Conservation (phyloP, 768 basidiomycete species). For the Auriscalpium vulgare region DNA sequence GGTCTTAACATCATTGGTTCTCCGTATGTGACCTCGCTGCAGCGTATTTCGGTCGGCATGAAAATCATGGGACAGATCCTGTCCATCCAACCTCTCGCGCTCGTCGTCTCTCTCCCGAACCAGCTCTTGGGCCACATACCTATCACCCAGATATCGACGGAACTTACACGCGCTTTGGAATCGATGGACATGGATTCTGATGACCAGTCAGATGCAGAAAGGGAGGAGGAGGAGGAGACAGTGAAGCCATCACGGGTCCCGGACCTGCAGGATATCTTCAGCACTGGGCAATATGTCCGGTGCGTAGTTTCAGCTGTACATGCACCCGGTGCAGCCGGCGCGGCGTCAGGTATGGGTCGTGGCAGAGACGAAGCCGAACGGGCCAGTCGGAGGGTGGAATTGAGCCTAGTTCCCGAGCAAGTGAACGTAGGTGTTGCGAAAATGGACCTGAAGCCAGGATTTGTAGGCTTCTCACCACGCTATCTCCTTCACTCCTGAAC, state of each 20-base stretch:
- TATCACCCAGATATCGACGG: slow-evolving; percentile 82
- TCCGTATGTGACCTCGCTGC: neutral
- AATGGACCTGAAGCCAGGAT: slow-evolving; percentile 66
- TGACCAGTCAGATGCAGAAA: slow-evolving; percentile 37
- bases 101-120: slow-evolving; percentile 91
- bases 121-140: slow-evolving; percentile 92
- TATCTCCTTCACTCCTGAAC: slow-evolving; percentile 1
- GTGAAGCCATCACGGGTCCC: slow-evolving; percentile 37
- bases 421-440: slow-evolving; percentile 79
- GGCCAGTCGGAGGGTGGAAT: slow-evolving; percentile 72
- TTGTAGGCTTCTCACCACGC: slow-evolving; percentile 42
- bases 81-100: slow-evolving; percentile 78
- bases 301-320: slow-evolving; percentile 67
- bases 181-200: slow-evolving; percentile 44
- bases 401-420: slow-evolving; percentile 74
- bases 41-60: slow-evolving; percentile 80
- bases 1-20: no score
- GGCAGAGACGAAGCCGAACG: slow-evolving; percentile 59
- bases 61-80: slow-evolving; percentile 84
- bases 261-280: slow-evolving; percentile 69
- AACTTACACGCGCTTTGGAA: slow-evolving; percentile 68
- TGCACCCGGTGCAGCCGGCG: slow-evolving; percentile 55
- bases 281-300: slow-evolving; percentile 79
- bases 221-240: slow-evolving; percentile 38
- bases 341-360: slow-evolving; percentile 42